These are phyloP conservation scores for Penicillium crystallinum DNA, from an alignment of 495 filamentous ascomycete genomes.

Conservation along the genomic window DNA sequence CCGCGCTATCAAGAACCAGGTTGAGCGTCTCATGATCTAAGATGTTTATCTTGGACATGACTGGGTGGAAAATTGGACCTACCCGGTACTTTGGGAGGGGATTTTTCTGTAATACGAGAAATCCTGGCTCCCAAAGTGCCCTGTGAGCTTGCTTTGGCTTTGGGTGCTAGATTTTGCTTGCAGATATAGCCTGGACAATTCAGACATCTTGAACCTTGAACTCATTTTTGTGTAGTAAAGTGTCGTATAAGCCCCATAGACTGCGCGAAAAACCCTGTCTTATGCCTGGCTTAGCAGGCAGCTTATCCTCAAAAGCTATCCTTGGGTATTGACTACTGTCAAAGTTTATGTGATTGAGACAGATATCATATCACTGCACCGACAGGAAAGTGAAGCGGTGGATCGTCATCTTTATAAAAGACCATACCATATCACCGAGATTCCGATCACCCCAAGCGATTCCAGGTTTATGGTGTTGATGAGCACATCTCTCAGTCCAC, in stretches of 20 bases:
- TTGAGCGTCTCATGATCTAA: conserved; percentile 95
- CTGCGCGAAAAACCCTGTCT: no score
- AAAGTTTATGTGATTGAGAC: no score
- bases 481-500: no score
- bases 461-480: no score
- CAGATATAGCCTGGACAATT: conserved; percentile 2
- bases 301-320: no score
- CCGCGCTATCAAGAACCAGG: conserved; percentile 81
- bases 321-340: no score
- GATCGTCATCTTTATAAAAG: no score
- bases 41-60: conserved; percentile 3
- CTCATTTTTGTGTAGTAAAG: neutral
- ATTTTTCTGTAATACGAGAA: neutral
- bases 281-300: no score
- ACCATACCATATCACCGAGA: no score
- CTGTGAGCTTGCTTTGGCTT: neutral
- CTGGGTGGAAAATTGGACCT: neutral
- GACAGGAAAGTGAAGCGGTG: no score
- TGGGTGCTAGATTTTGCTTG: neutral
- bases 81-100: neutral
- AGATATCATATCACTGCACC: no score
- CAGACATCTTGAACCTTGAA: conserved; percentile 1
- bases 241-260: neutral
- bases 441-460: no score
- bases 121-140: neutral